Evolutionary conservation across 2,329 filamentous ascomycete species (phyloP).

Genomic region (Sporothrix curviconia): DNA sequence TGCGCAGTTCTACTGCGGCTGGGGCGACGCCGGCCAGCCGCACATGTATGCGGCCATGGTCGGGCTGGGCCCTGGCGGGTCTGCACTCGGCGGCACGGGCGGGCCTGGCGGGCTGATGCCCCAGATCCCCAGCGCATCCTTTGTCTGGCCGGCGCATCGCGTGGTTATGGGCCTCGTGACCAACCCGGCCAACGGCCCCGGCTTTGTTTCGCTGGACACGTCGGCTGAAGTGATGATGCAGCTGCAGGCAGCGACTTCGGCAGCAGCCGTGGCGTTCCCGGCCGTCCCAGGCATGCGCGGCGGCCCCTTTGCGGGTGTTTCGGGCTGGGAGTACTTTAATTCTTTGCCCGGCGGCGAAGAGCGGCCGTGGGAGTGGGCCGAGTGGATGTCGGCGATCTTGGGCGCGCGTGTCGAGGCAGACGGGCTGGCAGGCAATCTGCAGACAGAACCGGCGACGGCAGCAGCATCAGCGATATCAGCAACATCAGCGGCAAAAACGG

Average conservation of each 20-base stretch:
- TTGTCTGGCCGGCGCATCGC: conserved; percentile 60
- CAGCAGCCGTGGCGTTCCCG: neutral
- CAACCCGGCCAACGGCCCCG: conserved; percentile 63
- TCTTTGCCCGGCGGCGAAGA: conserved; percentile 51
- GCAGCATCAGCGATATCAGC: neutral
- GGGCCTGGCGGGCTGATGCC: conserved; percentile 27
- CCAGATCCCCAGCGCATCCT: conserved; percentile 62
- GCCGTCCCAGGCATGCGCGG: neutral
- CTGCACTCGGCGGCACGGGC: conserved; percentile 66
- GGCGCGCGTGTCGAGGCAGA: conserved; percentile 14
- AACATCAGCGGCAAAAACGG: neutral
- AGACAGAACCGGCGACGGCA: neutral
- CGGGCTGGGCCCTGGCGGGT: conserved; percentile 55
- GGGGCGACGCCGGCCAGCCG: conserved; percentile 58
- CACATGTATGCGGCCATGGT: conserved; percentile 41
- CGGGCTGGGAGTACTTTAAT: conserved; percentile 87
- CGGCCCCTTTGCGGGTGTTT: conserved; percentile 62
- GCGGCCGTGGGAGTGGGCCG: conserved; percentile 67
- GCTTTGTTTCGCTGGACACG: conserved; percentile 53
- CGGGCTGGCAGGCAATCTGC: neutral
- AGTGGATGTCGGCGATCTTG: conserved; percentile 47
- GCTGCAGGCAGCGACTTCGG: conserved; percentile 31
- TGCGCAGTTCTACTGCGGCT: conserved; percentile 77
- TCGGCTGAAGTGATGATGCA: conserved; percentile 49
- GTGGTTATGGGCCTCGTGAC: conserved; percentile 71